These are phyloP conservation scores for Lepiota venenata DNA, from an alignment of 768 basidiomycete genomes.

Conservation along the genomic window DNA sequence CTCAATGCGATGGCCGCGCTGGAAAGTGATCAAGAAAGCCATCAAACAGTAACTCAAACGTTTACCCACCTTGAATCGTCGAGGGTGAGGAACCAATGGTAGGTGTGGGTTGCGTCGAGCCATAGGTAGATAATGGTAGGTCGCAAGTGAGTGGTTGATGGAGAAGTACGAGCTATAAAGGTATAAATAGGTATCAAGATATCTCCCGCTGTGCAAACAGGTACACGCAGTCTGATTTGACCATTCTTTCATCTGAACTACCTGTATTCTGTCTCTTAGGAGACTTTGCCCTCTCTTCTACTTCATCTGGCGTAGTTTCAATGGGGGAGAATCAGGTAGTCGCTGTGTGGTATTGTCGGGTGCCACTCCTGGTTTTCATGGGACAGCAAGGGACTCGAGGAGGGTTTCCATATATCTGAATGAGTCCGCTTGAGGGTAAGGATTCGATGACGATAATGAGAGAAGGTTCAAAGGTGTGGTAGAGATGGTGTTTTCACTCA, in stretches of 20 bases:
- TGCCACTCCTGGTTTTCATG: constrained; percentile 83
- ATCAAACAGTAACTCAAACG: too few species aligned
- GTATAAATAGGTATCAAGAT: constrained; percentile 31
- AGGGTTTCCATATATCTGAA: constrained; percentile 92
- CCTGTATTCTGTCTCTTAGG: constrained; percentile 39
- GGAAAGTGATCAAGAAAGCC: too few species aligned
- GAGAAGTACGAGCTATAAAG: too few species aligned
- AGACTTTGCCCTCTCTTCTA: constrained; percentile 86
- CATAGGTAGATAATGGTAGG: too few species aligned
- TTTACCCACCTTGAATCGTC: too few species aligned
- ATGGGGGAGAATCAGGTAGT: constrained; percentile 73
- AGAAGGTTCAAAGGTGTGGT: constrained; percentile 20
- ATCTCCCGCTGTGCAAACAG: constrained; percentile 37
- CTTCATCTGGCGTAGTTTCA: constrained; percentile 86
- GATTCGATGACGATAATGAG: constrained; percentile 18
- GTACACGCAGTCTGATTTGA: constrained; percentile 50
- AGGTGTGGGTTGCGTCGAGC: too few species aligned
- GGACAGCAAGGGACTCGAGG: constrained; percentile 86
- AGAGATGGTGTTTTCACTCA: constrained; percentile 38
- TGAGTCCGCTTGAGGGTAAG: constrained; percentile 88
- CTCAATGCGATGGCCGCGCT: too few species aligned
- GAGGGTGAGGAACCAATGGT: too few species aligned
- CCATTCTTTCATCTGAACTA: constrained; percentile 33
- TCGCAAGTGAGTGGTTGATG: too few species aligned
- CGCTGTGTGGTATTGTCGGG: constrained; percentile 84